Conservation (phyloP, 495 filamentous ascomycete genomes). For the Lichina pygmaea region DNA sequence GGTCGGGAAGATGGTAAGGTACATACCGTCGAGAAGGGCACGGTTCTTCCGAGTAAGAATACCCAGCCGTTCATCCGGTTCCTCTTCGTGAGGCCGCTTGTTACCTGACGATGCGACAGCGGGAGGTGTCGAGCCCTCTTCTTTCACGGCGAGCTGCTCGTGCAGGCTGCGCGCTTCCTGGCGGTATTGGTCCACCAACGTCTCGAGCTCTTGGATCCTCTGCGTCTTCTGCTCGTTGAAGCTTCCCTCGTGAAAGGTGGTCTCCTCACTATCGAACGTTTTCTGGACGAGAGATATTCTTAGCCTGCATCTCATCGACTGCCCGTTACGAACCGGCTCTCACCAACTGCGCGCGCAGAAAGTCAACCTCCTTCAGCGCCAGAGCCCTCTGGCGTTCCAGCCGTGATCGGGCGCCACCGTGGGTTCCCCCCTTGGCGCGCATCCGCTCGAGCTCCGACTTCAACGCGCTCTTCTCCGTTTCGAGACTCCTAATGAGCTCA, state of each 20-base stretch:
- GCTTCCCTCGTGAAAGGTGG: conserved; percentile 49
- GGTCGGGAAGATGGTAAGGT: no score
- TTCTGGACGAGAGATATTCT: conserved; percentile 15
- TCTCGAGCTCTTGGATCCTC: conserved; percentile 60
- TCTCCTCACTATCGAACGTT: conserved; percentile 71
- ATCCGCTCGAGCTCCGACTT: conserved; percentile 43
- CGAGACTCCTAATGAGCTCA: conserved; percentile 40
- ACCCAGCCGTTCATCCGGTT: conserved; percentile 51
- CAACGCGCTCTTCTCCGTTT: conserved; percentile 34
- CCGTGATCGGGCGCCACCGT: conserved; percentile 33
- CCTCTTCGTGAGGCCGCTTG: conserved; percentile 31
- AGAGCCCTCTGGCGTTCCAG: conserved; percentile 66
- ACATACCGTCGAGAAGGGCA: conserved; percentile 41
- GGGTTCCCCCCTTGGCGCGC: conserved; percentile 19
- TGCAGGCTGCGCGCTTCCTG: conserved; percentile 52
- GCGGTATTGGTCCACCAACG: conserved; percentile 67
- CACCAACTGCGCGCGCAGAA: conserved; percentile 59
- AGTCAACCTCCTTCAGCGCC: conserved; percentile 76
- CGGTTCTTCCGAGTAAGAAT: conserved; percentile 63
- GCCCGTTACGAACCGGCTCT: background rate
- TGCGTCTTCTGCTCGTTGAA: conserved; percentile 50
- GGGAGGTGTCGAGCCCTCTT: conserved; percentile 14
- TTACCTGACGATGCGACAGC: conserved; percentile 18
- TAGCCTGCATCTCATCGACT: background rate
- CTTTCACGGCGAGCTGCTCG: conserved; percentile 38